Evolutionary conservation across 495 filamentous ascomycete species (phyloP).

Genomic region (Ascobolus immersus): DNA sequence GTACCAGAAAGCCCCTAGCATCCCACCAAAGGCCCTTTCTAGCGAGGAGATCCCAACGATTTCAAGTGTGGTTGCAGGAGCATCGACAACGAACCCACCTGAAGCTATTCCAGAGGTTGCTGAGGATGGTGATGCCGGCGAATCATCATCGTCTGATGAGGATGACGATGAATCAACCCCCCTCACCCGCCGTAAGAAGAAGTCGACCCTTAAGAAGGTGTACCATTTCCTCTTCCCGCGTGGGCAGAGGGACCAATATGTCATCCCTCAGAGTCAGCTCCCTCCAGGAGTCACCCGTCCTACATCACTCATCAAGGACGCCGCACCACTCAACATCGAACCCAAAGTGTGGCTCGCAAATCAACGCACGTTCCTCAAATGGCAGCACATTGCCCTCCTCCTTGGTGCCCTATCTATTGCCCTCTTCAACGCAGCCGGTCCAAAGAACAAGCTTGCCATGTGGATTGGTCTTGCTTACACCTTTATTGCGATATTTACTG

Average conservation of each 20-base stretch:
- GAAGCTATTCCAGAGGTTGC: not conserved
- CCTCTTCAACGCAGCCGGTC: constrained; percentile 63
- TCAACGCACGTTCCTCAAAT: constrained; percentile 90
- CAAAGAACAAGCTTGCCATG: constrained; percentile 42
- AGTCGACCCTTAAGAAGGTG: constrained; percentile 15
- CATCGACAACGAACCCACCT: not conserved
- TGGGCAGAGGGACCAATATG: constrained; percentile 13
- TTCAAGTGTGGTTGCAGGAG: not conserved
- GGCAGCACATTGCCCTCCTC: constrained; percentile 78
- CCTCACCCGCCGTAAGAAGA: too few relatives aligned
- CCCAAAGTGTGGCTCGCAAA: constrained; percentile 98
- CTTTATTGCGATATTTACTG: constrained; percentile 53
- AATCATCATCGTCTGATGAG: constrained; percentile 7
- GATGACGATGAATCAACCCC: constrained; percentile 14
- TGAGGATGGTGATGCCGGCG: not conserved
- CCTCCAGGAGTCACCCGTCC: constrained; percentile 74
- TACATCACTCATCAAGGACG: constrained; percentile 68
- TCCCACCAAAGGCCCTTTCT: too few relatives aligned
- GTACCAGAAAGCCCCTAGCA: too few relatives aligned
- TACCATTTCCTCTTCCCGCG: constrained; percentile 39
- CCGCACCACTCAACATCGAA: constrained; percentile 70
- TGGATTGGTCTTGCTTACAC: constrained; percentile 59
- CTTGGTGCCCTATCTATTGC: constrained; percentile 59
- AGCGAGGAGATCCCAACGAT: too few relatives aligned
- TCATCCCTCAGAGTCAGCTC: constrained; percentile 20